phyloP scores from a whole-genome alignment of 2,329 filamentous ascomycete species.

The Trichoderma endophyticum region DNA sequence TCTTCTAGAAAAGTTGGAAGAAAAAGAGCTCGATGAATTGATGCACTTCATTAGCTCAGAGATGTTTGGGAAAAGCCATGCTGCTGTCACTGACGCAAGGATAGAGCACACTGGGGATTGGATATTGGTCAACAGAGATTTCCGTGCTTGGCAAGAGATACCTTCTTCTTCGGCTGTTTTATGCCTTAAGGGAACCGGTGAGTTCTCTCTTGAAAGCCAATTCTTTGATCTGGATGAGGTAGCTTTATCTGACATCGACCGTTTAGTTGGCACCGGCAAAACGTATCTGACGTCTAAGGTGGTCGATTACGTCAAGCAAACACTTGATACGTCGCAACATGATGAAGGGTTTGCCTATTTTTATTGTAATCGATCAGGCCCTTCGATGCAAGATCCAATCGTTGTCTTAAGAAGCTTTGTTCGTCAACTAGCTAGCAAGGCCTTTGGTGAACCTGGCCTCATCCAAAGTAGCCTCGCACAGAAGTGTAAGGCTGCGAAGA shows the following conservation, averaged over 20 bases:
- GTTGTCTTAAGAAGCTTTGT: constrained; percentile 20
- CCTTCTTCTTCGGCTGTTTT: constrained; percentile 1
- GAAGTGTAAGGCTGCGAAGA: not conserved
- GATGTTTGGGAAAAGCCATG: not conserved
- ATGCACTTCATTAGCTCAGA: not conserved
- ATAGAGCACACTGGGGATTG: not conserved
- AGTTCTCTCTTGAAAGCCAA: not conserved
- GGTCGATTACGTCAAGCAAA: not conserved
- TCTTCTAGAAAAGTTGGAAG: not conserved
- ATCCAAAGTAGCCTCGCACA: not conserved
- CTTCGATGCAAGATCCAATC: constrained; percentile 15
- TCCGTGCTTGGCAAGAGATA: not conserved
- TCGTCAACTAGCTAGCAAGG: constrained; percentile 19
- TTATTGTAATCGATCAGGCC: constrained; percentile 21
- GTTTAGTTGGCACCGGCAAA: constrained; percentile 7
- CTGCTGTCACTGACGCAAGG: not conserved
- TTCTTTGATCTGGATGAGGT: not conserved
- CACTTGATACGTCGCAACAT: not conserved
- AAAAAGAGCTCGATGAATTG: not conserved
- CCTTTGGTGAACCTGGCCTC: not conserved
- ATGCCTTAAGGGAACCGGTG: constrained; percentile 7
- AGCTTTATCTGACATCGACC: not conserved
- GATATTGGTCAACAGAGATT: not conserved
- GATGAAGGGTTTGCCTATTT: constrained; percentile 22
- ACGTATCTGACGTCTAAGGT: constrained; percentile 11